Percentiles rank a stretch among this genome's conserved stretches.
phyloP scores from a whole-genome alignment of 1,284 basidiomycete genomes.

The Apiotrichum gamsii region DNA sequence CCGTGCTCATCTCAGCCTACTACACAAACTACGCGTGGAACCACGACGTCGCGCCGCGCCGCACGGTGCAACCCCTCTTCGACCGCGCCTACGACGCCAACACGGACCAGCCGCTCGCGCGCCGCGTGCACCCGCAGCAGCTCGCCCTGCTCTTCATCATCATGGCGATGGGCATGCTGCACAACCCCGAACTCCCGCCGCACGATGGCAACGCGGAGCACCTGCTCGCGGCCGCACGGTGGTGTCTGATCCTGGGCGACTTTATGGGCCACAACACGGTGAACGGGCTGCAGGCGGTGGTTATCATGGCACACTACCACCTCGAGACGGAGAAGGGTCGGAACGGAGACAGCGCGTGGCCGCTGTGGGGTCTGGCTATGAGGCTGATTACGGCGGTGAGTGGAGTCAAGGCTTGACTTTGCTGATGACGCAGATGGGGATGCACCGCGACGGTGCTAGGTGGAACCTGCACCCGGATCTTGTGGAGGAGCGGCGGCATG shows the following conservation, averaged over 20 bases:
- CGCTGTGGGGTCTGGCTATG: constrained; percentile 27
- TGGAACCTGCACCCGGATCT: constrained; percentile 37
- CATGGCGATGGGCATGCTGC: constrained; percentile 36
- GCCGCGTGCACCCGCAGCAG: constrained; percentile 27
- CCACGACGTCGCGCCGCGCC: constrained; percentile 28
- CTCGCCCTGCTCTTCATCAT: constrained; percentile 35
- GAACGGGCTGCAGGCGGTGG: constrained; percentile 35
- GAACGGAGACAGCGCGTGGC: constrained; percentile 32
- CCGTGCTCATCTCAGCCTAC: constrained; percentile 27
- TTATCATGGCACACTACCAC: constrained; percentile 23
- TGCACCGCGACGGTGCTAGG: constrained; percentile 39
- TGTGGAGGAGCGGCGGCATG: constrained; percentile 31
- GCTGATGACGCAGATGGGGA: constrained; percentile 28
- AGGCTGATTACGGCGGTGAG: constrained; percentile 10
- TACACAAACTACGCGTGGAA: constrained; percentile 33
- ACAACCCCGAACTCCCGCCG: constrained; percentile 37
- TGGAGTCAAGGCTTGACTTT: neutral
- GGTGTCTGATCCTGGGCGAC: constrained; percentile 35
- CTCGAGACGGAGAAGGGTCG: constrained; percentile 26
- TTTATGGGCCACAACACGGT: constrained; percentile 35
- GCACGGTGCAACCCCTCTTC: constrained; percentile 24
- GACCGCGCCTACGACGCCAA: constrained; percentile 17
- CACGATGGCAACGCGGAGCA: constrained; percentile 33
- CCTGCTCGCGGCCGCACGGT: constrained; percentile 25
- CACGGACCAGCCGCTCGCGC: neutral